Evolutionary conservation across 805 yeast species (phyloP).

Genomic region (Zygosaccharomyces bisporus): DNA sequence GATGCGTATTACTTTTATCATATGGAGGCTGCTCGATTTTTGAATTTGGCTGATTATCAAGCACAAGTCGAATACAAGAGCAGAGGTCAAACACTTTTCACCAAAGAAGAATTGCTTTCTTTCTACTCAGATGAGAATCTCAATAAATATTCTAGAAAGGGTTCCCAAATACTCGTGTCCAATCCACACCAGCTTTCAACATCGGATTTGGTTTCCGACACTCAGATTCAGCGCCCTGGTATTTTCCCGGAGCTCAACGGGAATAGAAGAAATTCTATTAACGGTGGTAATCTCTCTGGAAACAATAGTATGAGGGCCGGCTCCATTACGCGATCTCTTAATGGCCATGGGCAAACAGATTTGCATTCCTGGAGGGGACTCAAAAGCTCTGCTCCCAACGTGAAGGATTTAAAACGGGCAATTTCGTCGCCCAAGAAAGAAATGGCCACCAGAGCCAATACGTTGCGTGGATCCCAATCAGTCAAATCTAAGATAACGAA

Average conservation of each 20-base stretch:
- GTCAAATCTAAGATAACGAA: slow-evolving; percentile 37
- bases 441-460: slow-evolving; percentile 6
- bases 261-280: slow-evolving; percentile 2
- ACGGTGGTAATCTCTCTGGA: slow-evolving; percentile 2
- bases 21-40: slow-evolving; percentile 28
- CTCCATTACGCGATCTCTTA: slow-evolving; percentile 1
- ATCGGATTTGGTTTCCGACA: slow-evolving; percentile 25
- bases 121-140: slow-evolving; percentile 33
- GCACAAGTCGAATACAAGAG: slow-evolving; percentile 24
- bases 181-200: slow-evolving; percentile 22
- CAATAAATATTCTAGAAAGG: slow-evolving; percentile 31
- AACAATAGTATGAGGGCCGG: slow-evolving; percentile 2
- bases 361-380: slow-evolving; percentile 23
- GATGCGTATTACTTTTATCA: slow-evolving; percentile 32
- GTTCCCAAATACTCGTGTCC: slow-evolving; percentile 28
- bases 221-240: slow-evolving; percentile 9
- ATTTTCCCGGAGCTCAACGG: slow-evolving; percentile 7
- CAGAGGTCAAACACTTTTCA: slow-evolving; percentile 19
- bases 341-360: slow-evolving; percentile 17
- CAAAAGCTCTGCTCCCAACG: slow-evolving; percentile 25
- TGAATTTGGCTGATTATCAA: slow-evolving; percentile 28
- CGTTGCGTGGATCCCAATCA: slow-evolving; percentile 34
- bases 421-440: slow-evolving; percentile 12
- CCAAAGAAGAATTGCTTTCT: slow-evolving; percentile 31
- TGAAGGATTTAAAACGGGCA: slow-evolving; percentile 30